A percentile compares a stretch with the other conserved stretches of the same genome.
These are phyloP conservation scores for Naganishia cerealis DNA, from an alignment of 1,284 basidiomycete species.

Conservation along the genomic window DNA sequence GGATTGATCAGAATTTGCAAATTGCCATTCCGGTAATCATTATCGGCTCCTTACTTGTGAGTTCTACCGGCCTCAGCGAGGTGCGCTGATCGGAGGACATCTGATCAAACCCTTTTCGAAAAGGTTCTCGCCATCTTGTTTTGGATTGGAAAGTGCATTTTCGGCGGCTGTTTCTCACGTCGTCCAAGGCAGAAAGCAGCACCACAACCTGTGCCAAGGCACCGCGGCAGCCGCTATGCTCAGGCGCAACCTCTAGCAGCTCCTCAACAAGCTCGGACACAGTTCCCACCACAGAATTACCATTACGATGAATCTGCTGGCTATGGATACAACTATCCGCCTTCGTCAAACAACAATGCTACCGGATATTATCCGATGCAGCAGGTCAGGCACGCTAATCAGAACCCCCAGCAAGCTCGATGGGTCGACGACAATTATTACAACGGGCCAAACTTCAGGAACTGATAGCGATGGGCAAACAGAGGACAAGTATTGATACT, in stretches of 20 bases:
- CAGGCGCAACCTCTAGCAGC: conserved; percentile 6
- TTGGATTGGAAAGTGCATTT: conserved; percentile 45
- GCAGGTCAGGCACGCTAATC: conserved; percentile 10
- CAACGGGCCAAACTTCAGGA: conserved; percentile 45
- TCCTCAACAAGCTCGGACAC: neutral
- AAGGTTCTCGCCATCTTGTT: conserved; percentile 48
- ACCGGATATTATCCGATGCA: conserved; percentile 14
- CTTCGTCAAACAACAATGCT: conserved; percentile 1
- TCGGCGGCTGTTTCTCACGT: conserved; percentile 39
- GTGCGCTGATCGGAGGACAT: neutral
- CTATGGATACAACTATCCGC: conserved; percentile 21
- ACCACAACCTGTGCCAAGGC: neutral
- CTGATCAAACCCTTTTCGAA: conserved; percentile 19
- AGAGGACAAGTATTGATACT: neutral
- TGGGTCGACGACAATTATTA: conserved; percentile 48
- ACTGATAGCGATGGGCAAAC: neutral
- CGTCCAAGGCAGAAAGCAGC: neutral
- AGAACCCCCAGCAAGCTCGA: neutral
- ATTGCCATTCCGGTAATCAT: conserved; percentile 78
- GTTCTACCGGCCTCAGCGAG: conserved; percentile 13
- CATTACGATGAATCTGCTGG: conserved; percentile 19
- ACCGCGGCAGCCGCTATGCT: conserved; percentile 11
- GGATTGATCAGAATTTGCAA: conserved; percentile 74
- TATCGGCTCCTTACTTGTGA: conserved; percentile 64
- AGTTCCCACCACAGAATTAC: conserved; percentile 18